Evolutionary conservation across 768 basidiomycete genomes (phyloP), one percentile per base, ranked within the genome.

Genomic region (Tylopilus cervinicoccineus): DNA sequence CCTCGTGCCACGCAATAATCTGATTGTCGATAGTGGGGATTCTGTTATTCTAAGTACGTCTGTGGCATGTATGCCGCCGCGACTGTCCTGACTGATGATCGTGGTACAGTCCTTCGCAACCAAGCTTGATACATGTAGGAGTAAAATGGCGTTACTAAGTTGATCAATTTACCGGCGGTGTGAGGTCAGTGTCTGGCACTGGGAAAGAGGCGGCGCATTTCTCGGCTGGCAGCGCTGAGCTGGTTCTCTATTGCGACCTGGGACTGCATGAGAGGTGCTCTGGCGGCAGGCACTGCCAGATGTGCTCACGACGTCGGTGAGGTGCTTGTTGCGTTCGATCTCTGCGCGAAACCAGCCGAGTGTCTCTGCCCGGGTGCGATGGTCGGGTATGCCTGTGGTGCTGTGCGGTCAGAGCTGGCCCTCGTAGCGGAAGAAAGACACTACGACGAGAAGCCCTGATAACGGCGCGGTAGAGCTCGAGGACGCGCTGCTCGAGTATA

Each of bases 21-120:
- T 63, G 41, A 56, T 47, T 29, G 45, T 43, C 36, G 42, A 28
- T 46, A 93, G 94, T 38, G 96, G 96, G 20, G 95, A 98, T 69
- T 98, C 95, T 22, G 96, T 99, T 13, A 96, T 99, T 56, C 78
- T 98, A 45, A 88, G 95, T 97, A 59, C 76, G 88, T 78, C 24
- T 13, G 29, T 32, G 36, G 10, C 23, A 42, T 43, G 9, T 29
- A 39, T 43, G 12, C 26, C 34, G n/a, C 38, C 34, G n/a, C 38
- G 13, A 13, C 26, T 52, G 58, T 51, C 57, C 64, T 53, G 42
- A 61, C 40, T 56, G 61, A 54, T 73, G 33, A 78, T 69, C 13
- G 69, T 69, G 44, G 27, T 40, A 66, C 47, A 89, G 88, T 90
- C 60, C 73, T 89, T 52, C 86, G 88, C 56, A 86, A 87, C 62